These are phyloP conservation scores for Rhizopus sp. DNA, from an alignment of 371 early-diverging fungal genomes.

Conservation along the genomic window DNA sequence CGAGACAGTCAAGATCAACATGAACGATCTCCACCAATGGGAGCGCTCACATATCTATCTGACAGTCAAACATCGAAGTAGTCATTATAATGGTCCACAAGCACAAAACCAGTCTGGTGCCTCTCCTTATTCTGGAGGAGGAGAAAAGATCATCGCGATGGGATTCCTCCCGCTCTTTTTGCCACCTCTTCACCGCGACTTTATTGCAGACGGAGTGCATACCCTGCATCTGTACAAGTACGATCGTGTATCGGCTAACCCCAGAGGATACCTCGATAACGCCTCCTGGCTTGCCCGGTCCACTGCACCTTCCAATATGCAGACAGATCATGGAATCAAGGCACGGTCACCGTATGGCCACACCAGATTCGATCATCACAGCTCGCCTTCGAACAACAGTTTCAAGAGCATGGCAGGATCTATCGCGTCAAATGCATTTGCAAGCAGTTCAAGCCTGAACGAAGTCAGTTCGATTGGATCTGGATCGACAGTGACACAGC, in stretches of 20 bases:
- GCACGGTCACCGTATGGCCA: neutral
- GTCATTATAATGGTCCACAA: slow-evolving; percentile 21
- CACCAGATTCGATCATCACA: slow-evolving; percentile 19
- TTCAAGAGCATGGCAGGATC: slow-evolving; percentile 25
- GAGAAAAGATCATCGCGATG: slow-evolving; percentile 51
- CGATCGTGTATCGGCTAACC: slow-evolving; percentile 48
- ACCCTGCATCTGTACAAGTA: slow-evolving; percentile 66
- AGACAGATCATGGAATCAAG: slow-evolving; percentile 7
- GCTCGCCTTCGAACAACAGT: slow-evolving; percentile 26
- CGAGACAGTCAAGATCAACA: slow-evolving; percentile 67
- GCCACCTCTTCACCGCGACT: slow-evolving; percentile 54
- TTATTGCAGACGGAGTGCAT: slow-evolving; percentile 66
- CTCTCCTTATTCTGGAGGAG: slow-evolving; percentile 12
- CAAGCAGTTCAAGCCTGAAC: slow-evolving; percentile 9
- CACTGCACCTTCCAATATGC: slow-evolving; percentile 39
- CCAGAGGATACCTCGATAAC: slow-evolving; percentile 50
- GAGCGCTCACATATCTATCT: slow-evolving; percentile 65
- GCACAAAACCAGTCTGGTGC: neutral
- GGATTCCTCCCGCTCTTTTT: slow-evolving; percentile 66
- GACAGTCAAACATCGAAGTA: slow-evolving; percentile 57
- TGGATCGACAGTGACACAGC: neutral
- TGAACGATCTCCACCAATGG: slow-evolving; percentile 49
- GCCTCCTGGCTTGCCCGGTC: slow-evolving; percentile 43
- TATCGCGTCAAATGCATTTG: slow-evolving; percentile 17
- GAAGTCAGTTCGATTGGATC: slow-evolving; percentile 2